Conservation (phyloP, 2,329 filamentous ascomycete species). For the Calonectria fujianensis region DNA sequence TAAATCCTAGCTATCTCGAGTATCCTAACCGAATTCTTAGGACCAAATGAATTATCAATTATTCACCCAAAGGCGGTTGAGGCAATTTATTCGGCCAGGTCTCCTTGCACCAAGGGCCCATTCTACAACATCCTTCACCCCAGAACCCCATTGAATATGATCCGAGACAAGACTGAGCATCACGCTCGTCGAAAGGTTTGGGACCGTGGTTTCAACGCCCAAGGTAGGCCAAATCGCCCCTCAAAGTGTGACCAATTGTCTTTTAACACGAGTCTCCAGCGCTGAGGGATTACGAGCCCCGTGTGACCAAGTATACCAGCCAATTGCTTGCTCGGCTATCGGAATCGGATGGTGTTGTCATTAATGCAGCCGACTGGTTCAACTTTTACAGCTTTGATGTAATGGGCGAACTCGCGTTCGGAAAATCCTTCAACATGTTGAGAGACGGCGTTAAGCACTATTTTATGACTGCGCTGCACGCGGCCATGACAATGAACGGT, state of each 20-base stretch:
- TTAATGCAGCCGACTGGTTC: constrained; percentile 59
- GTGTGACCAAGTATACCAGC: constrained; percentile 51
- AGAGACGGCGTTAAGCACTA: constrained; percentile 52
- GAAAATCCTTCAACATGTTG: constrained; percentile 60
- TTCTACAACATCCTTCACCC: constrained; percentile 42
- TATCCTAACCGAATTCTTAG: constrained; percentile 20
- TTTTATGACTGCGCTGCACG: constrained; percentile 53
- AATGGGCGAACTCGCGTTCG: constrained; percentile 65
- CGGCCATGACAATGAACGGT: constrained; percentile 50
- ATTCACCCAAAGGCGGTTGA: constrained; percentile 30
- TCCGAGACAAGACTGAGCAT: constrained; percentile 38
- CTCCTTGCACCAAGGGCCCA: constrained; percentile 40
- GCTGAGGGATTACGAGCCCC: constrained; percentile 53
- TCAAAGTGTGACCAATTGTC: too few species aligned
- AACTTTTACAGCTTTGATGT: constrained; percentile 60
- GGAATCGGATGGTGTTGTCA: constrained; percentile 41
- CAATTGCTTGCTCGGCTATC: constrained; percentile 48
- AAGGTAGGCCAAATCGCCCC: constrained; percentile 12
- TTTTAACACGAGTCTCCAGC: neutral
- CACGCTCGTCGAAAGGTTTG: constrained; percentile 34
- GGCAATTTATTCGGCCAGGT: constrained; percentile 33
- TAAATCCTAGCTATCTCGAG: too few species aligned
- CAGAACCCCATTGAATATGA: constrained; percentile 28
- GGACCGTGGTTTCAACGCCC: constrained; percentile 40
- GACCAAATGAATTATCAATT: constrained; percentile 40